Conservation (phyloP, 345 rosid genomes). For the Sonneratia caseolaris region DNA sequence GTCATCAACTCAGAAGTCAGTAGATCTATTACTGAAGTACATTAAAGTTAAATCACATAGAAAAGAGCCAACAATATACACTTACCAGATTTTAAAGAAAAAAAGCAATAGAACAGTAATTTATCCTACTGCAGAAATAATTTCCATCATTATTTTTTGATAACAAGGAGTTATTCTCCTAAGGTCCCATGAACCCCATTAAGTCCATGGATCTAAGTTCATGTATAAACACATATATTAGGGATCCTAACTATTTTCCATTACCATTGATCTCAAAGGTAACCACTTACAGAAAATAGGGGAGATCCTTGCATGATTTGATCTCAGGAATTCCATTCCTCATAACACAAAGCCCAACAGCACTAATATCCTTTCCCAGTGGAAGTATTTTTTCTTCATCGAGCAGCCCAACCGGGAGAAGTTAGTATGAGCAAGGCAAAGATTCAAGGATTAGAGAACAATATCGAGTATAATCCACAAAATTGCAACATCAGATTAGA, state of each 20-base stretch:
- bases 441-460: conserved; percentile 1
- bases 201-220: no score
- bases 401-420: conserved; percentile 71
- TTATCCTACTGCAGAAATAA: no score
- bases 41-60: no score
- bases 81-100: no score
- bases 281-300: conserved; percentile 73
- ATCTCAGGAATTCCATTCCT: conserved; percentile 65
- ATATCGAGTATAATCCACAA: background rate
- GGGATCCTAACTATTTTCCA: background rate
- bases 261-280: background rate
- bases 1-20: no score
- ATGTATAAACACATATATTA: no score
- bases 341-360: conserved; percentile 54
- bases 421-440: background rate
- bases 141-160: no score
- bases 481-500: background rate
- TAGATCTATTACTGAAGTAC: no score
- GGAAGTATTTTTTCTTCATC: conserved; percentile 93
- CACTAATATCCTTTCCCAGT: conserved; percentile 54
- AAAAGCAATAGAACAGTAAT: no score
- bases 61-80: no score
- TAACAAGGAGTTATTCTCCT: no score
- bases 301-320: conserved; percentile 76
- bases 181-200: no score